phyloP scores from a whole-genome alignment of 495 filamentous ascomycete genomes.

The Xylaria sp. region DNA sequence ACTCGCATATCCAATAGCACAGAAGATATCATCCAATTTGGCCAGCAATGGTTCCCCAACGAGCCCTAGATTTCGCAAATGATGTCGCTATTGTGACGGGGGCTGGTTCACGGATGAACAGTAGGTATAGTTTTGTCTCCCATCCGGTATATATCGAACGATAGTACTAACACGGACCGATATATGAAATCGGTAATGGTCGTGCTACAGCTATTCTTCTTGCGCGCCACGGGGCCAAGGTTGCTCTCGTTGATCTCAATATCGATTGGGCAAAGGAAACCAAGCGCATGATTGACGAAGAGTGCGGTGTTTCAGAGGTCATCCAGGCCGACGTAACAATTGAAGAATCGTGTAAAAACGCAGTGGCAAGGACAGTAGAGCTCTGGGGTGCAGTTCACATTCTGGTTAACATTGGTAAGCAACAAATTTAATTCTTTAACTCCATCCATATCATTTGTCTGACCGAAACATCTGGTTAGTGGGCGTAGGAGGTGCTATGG shows the following conservation, averaged over 20 bases:
- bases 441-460: not conserved
- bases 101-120: slow-evolving; percentile 23
- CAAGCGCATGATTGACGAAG: slow-evolving; percentile 24
- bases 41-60: slow-evolving; percentile 11
- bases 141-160: not conserved
- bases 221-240: slow-evolving; percentile 23
- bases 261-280: slow-evolving; percentile 23
- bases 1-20: not conserved
- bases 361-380: slow-evolving; percentile 33
- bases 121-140: not conserved
- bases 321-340: slow-evolving; percentile 38
- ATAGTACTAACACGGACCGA: not conserved
- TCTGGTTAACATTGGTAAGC: slow-evolving; percentile 38
- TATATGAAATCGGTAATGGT: slow-evolving; percentile 24
- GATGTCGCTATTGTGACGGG: slow-evolving; percentile 26
- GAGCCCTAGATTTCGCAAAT: slow-evolving; percentile 19
- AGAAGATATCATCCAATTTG: too few species aligned
- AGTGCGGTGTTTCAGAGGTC: slow-evolving; percentile 41
- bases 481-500: slow-evolving; percentile 7
- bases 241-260: slow-evolving; percentile 13
- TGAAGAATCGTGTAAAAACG: slow-evolving; percentile 39
- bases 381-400: slow-evolving; percentile 37
- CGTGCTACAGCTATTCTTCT: slow-evolving; percentile 24
- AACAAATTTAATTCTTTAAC: not conserved
- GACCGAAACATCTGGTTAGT: not conserved